Percentiles rank a stretch among this genome's conserved stretches.
phyloP scores from a whole-genome alignment of 2,329 filamentous ascomycete genomes.

The Sporothrix humicola region DNA sequence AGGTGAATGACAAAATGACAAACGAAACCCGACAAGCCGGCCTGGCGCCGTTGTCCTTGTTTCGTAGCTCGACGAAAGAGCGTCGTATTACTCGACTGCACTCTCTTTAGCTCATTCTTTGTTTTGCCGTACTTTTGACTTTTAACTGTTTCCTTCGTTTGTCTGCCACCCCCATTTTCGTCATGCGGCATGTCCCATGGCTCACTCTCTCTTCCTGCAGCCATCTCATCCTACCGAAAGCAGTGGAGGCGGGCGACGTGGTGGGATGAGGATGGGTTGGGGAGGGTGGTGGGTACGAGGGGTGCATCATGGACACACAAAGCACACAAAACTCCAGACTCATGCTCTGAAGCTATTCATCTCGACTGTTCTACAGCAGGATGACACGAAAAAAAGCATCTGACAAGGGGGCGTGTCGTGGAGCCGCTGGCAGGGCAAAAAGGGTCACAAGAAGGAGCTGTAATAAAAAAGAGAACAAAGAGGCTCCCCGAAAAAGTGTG shows the following conservation, averaged over 20 bases:
- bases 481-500: neutral
- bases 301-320: neutral
- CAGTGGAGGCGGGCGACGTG: slow-evolving; percentile 4
- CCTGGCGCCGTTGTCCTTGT: slow-evolving; percentile 24
- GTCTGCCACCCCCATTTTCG: slow-evolving; percentile 20
- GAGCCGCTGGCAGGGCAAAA: slow-evolving; percentile 16
- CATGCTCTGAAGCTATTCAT: too few relatives aligned
- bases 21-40: slow-evolving; percentile 21
- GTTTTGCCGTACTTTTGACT: neutral
- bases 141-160: neutral
- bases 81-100: neutral
- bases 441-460: neutral
- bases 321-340: neutral
- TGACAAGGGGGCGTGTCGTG: neutral
- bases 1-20: slow-evolving; percentile 7
- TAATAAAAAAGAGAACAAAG: neutral
- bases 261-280: slow-evolving; percentile 12
- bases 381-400: neutral
- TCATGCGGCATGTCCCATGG: slow-evolving; percentile 26
- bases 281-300: neutral
- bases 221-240: slow-evolving; percentile 24
- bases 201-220: slow-evolving; percentile 21
- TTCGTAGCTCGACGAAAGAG: neutral
- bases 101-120: neutral
- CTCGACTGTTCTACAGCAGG: neutral